Evolutionary conservation across 2,329 filamentous ascomycete species (phyloP).

Genomic region (Colletotrichum phormii): DNA sequence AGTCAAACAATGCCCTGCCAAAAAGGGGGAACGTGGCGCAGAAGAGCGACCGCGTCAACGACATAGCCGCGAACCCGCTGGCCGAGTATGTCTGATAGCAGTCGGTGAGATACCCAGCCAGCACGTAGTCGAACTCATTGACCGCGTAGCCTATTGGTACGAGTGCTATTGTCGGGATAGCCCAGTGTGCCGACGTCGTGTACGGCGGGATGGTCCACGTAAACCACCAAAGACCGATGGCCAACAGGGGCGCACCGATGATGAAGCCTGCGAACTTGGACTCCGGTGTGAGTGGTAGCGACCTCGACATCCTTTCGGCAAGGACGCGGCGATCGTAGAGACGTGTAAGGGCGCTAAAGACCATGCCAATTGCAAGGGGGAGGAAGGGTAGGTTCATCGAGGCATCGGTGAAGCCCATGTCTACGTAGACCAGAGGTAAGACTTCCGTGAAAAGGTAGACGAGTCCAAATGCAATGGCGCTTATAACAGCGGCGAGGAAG

Average conservation of each 20-base stretch:
- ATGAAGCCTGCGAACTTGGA: conserved; percentile 46
- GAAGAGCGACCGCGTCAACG: not conserved
- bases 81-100: conserved; percentile 18
- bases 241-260: conserved; percentile 55
- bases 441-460: conserved; percentile 26
- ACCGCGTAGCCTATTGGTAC: conserved; percentile 57
- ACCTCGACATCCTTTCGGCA: not conserved
- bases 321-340: conserved; percentile 2
- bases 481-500: conserved; percentile 3
- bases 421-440: not conserved
- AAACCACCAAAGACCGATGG: conserved; percentile 57
- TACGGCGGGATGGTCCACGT: conserved; percentile 59
- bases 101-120: conserved; percentile 22
- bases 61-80: conserved; percentile 9
- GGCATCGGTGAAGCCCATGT: not conserved
- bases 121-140: conserved; percentile 52
- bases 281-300: conserved; percentile 33
- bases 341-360: conserved; percentile 3
- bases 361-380: not conserved
- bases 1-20: not conserved
- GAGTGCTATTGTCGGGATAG: conserved; percentile 52
- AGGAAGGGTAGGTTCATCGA: conserved; percentile 21
- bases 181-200: conserved; percentile 47
- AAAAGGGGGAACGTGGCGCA: not conserved
- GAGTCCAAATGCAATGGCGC: conserved; percentile 18